phyloP scores from a whole-genome alignment of 2,329 filamentous ascomycete species.

The Venturia aucupariae region DNA sequence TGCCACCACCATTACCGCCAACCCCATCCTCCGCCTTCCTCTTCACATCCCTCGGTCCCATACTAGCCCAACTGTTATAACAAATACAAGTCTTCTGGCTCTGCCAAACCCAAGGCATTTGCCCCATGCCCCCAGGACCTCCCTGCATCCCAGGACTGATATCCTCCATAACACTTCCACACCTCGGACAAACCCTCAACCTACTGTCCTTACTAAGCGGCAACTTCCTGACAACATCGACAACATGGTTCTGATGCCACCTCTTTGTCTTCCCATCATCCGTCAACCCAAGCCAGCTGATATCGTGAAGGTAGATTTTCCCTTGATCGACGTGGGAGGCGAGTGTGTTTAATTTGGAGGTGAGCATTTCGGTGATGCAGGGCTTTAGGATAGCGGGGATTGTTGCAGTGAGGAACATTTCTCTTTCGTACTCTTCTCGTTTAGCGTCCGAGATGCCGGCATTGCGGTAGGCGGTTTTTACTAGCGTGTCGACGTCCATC shows the following conservation, averaged over 20 bases:
- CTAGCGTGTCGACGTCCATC: slow-evolving; percentile 55
- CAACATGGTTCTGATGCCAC: slow-evolving; percentile 52
- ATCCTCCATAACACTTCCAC: slow-evolving; percentile 39
- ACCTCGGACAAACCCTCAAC: slow-evolving; percentile 35
- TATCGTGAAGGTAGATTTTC: slow-evolving; percentile 64
- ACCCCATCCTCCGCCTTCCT: background rate
- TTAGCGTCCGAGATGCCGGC: slow-evolving; percentile 35
- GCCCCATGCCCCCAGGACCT: background rate
- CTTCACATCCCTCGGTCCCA: background rate
- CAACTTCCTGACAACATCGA: slow-evolving; percentile 48
- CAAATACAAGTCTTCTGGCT: slow-evolving; percentile 16
- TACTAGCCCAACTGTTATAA: slow-evolving; percentile 13
- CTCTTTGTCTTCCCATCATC: slow-evolving; percentile 48
- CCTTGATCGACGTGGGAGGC: slow-evolving; percentile 53
- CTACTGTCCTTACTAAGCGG: slow-evolving; percentile 27
- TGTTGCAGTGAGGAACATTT: slow-evolving; percentile 42
- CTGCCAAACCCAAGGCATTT: slow-evolving; percentile 12
- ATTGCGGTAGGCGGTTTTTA: slow-evolving; percentile 48
- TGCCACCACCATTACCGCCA: background rate
- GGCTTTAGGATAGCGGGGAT: slow-evolving; percentile 43
- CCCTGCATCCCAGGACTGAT: slow-evolving; percentile 20
- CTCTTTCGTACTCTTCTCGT: slow-evolving; percentile 41
- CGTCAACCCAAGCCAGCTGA: slow-evolving; percentile 56
- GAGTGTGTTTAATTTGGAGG: slow-evolving; percentile 45
- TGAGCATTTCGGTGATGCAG: slow-evolving; percentile 35